Percentiles rank a stretch among this genome's conserved stretches.
Evolutionary conservation across 768 basidiomycete species (phyloP).

Genomic region (Lactarius vividus): DNA sequence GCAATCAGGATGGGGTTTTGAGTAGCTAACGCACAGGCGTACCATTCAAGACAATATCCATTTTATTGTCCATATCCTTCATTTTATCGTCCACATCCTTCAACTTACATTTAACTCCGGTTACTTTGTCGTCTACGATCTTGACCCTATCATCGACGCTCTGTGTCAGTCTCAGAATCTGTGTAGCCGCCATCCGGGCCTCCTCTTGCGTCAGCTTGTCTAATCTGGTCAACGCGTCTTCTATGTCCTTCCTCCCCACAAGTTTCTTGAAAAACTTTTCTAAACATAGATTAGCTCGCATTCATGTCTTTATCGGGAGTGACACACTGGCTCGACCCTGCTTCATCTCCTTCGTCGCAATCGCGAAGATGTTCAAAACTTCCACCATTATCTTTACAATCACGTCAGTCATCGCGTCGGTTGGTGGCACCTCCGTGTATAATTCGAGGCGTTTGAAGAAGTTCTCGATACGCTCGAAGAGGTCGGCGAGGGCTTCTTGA

Average conservation of each 20-base stretch:
- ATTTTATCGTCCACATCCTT: background rate
- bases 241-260: background rate
- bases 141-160: too few species aligned
- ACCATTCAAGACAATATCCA: background rate
- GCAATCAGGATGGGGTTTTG: background rate
- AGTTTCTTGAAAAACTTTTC: background rate
- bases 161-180: background rate
- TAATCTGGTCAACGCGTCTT: background rate
- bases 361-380: background rate
- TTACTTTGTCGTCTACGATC: background rate
- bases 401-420: background rate
- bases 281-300: background rate
- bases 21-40: background rate
- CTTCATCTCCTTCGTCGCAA: background rate
- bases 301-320: background rate
- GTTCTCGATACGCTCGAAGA: background rate
- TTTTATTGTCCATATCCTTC: background rate
- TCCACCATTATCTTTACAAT: background rate
- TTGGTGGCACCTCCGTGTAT: background rate
- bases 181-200: background rate
- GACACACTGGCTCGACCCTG: background rate
- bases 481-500: background rate
- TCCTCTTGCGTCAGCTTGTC: background rate
- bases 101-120: background rate
- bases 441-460: background rate